phyloP scores from a whole-genome alignment of 1,139 yeast genomes.

The Blastobotrys niveus region DNA sequence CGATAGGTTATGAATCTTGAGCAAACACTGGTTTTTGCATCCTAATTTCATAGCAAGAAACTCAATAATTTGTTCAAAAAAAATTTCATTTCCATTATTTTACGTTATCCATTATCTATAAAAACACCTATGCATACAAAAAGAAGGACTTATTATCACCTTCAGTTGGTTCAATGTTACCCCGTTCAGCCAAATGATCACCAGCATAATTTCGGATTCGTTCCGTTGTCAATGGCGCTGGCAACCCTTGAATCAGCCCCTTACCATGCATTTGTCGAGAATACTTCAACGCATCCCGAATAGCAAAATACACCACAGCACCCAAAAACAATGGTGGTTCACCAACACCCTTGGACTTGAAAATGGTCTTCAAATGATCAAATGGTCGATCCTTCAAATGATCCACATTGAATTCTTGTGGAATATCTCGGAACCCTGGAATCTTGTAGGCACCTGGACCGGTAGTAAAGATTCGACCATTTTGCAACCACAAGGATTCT shows the following conservation, averaged over 20 bases:
- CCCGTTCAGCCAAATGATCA: conserved; percentile 32
- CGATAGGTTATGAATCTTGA: no score
- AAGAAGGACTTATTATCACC: conserved; percentile 34
- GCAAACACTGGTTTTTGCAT: no score
- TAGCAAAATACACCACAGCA: conserved; percentile 39
- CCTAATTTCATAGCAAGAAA: no score
- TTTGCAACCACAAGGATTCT: conserved; percentile 41
- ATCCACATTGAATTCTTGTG: conserved; percentile 40
- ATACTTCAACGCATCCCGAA: conserved; percentile 39
- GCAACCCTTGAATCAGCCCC: conserved; percentile 27
- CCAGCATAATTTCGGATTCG: conserved; percentile 39
- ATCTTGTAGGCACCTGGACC: conserved; percentile 48
- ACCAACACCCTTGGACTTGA: conserved; percentile 43
- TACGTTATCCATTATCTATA: conserved; percentile 1
- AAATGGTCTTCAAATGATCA: conserved; percentile 40
- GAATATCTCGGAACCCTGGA: conserved; percentile 43
- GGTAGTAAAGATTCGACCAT: conserved; percentile 40
- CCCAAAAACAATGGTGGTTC: conserved; percentile 46
- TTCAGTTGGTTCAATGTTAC: conserved; percentile 34
- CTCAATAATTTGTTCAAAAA: no score
- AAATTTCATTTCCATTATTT: background rate
- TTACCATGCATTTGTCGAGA: conserved; percentile 35
- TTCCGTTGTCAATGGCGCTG: conserved; percentile 40
- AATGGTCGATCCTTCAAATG: conserved; percentile 39
- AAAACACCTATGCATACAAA: conserved; percentile 29